Conservation (phyloP, 169 alveolate genomes). For the Pseudocohnilembus persalinus region DNA sequence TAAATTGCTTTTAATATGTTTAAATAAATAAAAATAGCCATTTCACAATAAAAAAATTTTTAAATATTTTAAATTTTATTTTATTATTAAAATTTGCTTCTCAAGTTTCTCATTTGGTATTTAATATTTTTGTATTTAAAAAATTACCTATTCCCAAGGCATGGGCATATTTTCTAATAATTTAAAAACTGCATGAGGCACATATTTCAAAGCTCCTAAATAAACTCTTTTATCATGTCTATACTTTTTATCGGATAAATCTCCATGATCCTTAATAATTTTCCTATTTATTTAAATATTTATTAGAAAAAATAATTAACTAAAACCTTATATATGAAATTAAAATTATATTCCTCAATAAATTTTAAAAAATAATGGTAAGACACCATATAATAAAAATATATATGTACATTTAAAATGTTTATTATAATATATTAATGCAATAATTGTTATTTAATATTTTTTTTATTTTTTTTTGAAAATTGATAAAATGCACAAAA, state of each 20-base stretch:
- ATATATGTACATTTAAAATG: not conserved
- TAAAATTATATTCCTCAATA: too few species aligned
- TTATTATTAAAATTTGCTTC: not conserved
- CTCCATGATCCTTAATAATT: conserved; percentile 98
- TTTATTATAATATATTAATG: not conserved
- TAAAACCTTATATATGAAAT: too few species aligned
- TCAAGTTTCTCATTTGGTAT: too few species aligned
- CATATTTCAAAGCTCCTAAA: conserved; percentile 98
- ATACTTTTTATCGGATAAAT: conserved; percentile 96
- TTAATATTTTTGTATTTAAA: not conserved
- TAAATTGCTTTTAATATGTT: too few species aligned
- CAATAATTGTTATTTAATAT: too few species aligned
- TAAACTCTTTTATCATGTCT: conserved; percentile 97
- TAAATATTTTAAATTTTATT: not conserved
- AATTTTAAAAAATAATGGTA: too few species aligned
- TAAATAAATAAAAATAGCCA: too few species aligned
- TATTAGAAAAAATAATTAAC: too few species aligned
- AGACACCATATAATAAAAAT: too few species aligned
- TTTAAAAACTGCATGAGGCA: conserved; percentile 99
- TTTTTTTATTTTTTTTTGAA: too few species aligned
- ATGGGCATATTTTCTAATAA: conserved; percentile 98
- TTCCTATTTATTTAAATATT: conserved; percentile 66
- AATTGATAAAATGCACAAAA: too few species aligned
- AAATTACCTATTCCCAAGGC: conserved; percentile 97
- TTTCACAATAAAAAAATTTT: not conserved